Conservation (phyloP, 495 filamentous ascomycete species). For the Aspergillus haitiensis region DNA sequence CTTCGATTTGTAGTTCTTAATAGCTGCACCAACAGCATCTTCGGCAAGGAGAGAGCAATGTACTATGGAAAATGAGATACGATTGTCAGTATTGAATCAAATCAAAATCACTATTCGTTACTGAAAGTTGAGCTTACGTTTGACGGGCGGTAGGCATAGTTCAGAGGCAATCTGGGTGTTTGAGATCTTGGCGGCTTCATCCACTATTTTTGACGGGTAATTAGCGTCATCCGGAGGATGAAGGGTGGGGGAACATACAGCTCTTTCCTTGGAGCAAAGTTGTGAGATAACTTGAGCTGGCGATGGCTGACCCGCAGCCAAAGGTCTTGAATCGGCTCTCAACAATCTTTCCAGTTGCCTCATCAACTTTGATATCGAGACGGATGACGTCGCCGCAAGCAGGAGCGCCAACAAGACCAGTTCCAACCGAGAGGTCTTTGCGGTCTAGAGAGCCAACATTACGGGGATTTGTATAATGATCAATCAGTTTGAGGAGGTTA, state of each 20-base stretch:
- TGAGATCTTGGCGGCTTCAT: conserved; percentile 84
- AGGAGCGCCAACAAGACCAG: conserved; percentile 94
- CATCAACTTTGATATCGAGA: conserved; percentile 96
- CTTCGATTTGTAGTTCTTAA: conserved; percentile 96
- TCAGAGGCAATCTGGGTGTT: conserved; percentile 99
- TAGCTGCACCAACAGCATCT: conserved; percentile 99
- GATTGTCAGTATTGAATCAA: neutral
- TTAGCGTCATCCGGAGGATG: conserved; percentile 1
- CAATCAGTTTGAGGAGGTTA: conserved; percentile 20
- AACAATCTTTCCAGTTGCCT: conserved; percentile 79
- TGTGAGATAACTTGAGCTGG: conserved; percentile 84
- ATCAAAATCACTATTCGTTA: neutral
- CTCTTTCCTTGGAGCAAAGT: conserved; percentile 94
- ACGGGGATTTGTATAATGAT: conserved; percentile 23
- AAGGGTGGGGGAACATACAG: conserved; percentile 19
- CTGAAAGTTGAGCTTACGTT: conserved; percentile 58
- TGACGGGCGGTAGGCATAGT: conserved; percentile 93
- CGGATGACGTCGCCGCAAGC: conserved; percentile 95
- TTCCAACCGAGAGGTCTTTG: conserved; percentile 84
- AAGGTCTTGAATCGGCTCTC: conserved; percentile 99
- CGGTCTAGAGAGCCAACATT: conserved; percentile 94
- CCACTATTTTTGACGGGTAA: conserved; percentile 42
- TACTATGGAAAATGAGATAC: conserved; percentile 32
- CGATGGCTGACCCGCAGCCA: conserved; percentile 94
- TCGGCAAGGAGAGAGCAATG: conserved; percentile 99